Evolutionary conservation across 31 red algal genomes (phyloP).

Genomic region (Porphyra umbilicalis): DNA sequence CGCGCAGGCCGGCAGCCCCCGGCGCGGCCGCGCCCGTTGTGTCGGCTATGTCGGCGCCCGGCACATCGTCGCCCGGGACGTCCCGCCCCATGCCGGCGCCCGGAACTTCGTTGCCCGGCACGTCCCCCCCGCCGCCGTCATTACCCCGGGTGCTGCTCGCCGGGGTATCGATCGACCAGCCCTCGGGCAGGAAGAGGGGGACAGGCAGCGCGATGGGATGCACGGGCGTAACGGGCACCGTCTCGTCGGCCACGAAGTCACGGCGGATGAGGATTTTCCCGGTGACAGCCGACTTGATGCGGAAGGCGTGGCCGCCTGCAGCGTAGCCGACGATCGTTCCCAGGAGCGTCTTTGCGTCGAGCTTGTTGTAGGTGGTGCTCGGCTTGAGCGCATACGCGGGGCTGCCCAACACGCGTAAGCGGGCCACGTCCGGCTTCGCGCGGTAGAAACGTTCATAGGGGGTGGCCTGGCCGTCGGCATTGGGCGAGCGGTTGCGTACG

Average conservation of each 20-base stretch:
- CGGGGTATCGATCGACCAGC: neutral
- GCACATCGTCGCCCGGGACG: neutral
- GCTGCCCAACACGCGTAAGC: neutral
- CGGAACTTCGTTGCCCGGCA: neutral
- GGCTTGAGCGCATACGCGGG: neutral
- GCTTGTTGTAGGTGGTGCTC: too few species aligned
- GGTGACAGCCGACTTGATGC: neutral
- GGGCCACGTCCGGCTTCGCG: neutral
- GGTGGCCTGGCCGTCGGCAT: neutral
- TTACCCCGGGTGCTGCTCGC: neutral
- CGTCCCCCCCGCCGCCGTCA: neutral
- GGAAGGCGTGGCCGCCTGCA: neutral
- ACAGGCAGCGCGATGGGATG: too few species aligned
- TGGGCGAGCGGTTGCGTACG: neutral
- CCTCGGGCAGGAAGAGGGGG: neutral
- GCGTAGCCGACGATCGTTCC: neutral
- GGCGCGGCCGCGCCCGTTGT: too few species aligned
- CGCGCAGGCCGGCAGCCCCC: too few species aligned
- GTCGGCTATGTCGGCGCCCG: too few species aligned
- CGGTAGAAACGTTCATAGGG: neutral
- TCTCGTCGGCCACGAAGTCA: neutral
- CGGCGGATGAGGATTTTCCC: neutral
- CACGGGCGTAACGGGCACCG: too few species aligned
- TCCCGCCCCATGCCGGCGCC: neutral
- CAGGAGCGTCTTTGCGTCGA: neutral